Percentiles rank a stretch among this genome's conserved stretches.
phyloP scores from a whole-genome alignment of 805 yeast genomes.

The Cyberlindnera maclurae region DNA sequence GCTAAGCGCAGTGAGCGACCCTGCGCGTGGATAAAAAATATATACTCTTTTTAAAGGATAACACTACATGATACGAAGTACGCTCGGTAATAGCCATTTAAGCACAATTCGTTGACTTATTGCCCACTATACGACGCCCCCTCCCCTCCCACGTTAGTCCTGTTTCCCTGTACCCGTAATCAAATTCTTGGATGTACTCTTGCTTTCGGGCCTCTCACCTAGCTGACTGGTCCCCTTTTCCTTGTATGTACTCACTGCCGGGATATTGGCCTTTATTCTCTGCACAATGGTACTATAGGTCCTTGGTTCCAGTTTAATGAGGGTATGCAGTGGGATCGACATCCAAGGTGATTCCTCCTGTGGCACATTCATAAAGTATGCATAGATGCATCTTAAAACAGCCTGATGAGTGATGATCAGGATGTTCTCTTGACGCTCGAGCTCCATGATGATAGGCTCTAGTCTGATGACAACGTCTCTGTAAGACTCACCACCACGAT shows the following conservation, averaged over 20 bases:
- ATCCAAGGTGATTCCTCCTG: conserved; percentile 98
- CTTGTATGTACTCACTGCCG: conserved; percentile 95
- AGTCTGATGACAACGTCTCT: conserved; percentile 90
- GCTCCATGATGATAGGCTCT: conserved; percentile 97
- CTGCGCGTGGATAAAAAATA: too few species aligned
- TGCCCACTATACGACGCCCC: too few species aligned
- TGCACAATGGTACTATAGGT: conserved; percentile 87
- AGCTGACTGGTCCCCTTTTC: conserved; percentile 74
- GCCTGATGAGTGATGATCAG: conserved; percentile 97
- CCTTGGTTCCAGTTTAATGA: conserved; percentile 90
- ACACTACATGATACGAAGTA: too few species aligned
- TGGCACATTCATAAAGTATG: conserved; percentile 97
- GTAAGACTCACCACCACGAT: conserved; percentile 96
- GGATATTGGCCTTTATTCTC: conserved; percentile 89
- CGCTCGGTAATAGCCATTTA: too few species aligned
- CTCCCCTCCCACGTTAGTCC: not conserved
- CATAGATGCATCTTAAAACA: conserved; percentile 90
- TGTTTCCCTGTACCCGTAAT: conserved; percentile 22
- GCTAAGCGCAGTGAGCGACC: too few species aligned
- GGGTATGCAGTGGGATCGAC: conserved; percentile 94
- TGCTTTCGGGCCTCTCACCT: conserved; percentile 28
- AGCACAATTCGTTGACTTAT: too few species aligned
- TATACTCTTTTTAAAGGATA: too few species aligned
- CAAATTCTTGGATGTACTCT: conserved; percentile 20
- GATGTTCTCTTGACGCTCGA: conserved; percentile 94